Percentiles rank a stretch among this genome's conserved stretches.
These are phyloP conservation scores for Graphilbum fragrans DNA, from an alignment of 2,329 filamentous ascomycete species.

Conservation along the genomic window DNA sequence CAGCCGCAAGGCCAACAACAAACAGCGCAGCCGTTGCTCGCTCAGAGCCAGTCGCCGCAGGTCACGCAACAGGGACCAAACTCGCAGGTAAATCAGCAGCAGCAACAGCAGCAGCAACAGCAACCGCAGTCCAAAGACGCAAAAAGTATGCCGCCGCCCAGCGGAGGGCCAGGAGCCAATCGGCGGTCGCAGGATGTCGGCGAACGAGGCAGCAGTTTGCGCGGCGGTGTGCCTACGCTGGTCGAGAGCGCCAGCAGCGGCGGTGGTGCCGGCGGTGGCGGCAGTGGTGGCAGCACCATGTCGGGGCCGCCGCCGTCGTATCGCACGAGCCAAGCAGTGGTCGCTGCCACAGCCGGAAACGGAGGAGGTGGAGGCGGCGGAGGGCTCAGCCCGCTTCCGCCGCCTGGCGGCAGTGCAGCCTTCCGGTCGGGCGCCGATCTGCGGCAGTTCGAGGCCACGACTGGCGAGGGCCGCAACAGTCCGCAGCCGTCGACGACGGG, in stretches of 20 bases:
- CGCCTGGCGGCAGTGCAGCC: constrained; percentile 22
- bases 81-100: background rate
- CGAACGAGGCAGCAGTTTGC: constrained; percentile 27
- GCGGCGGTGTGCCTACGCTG: constrained; percentile 18
- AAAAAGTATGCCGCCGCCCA: constrained; percentile 34
- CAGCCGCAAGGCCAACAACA: constrained; percentile 11
- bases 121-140: constrained; percentile 6
- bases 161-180: constrained; percentile 27
- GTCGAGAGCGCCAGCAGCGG: constrained; percentile 24
- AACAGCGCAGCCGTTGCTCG: constrained; percentile 17
- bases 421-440: constrained; percentile 17
- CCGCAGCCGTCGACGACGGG: constrained; percentile 34
- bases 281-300: background rate
- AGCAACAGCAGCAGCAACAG: constrained; percentile 5
- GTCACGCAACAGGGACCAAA: background rate
- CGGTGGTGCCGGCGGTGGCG: background rate
- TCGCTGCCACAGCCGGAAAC: background rate
- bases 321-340: constrained; percentile 32
- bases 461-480: constrained; percentile 41
- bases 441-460: constrained; percentile 31
- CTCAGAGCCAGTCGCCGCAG: background rate
- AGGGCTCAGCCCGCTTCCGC: constrained; percentile 26
- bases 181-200: constrained; percentile 35
- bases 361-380: background rate
- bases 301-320: constrained; percentile 38